Evolutionary conservation across 306 rosid genomes (phyloP), one percentile per base, ranked within the genome.

Genomic region (Corylus americana): DNA sequence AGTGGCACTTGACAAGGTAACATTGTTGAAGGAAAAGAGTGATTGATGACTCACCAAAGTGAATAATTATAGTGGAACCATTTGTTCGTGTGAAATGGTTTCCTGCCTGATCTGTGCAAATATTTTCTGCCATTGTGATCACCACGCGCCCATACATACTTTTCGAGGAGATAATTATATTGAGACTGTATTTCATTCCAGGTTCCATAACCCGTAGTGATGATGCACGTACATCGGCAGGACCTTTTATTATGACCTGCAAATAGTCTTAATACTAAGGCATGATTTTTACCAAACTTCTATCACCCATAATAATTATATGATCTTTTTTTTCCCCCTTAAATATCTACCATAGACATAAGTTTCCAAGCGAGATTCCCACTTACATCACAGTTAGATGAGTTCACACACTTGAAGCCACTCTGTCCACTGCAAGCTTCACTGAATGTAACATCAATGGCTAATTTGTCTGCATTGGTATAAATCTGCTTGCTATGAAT

Each of bases 371-470:
- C 20, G 20, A 81, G 59, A 63, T 79, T 63, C 25, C 68, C 80
- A 83, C 88, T 85, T 84, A 91, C 96, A 84, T 89, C 89, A 64
- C 96, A 91, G 77, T 70, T 80, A 68, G 93, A 85, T 47, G 90
- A 89, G 86, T 86, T 89, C 10, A 79, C 55, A 76, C 96, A 91
- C 51, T 59, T 71, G 74, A 91, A 84, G 54, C 91, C 96, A 63
- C 90, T 90, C 18, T 57, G 76, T 57, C 90, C 91, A 1, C 58
- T 75, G 83, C 96, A 91, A 74, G 83, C 84, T 83, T 91, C 88
- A 73, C 85, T 87, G 87, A 89, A 91, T 44, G 79, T 83, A 71
- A 89, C 44, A 71, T 82, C 87, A 81, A 91, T 66, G 80, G 80
- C 49, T 78, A 87, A 45, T 70, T 66, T 84, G 71, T 84, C 50